Conservation (phyloP, 73 alveolate species). For the Paramecium sonneborni region DNA sequence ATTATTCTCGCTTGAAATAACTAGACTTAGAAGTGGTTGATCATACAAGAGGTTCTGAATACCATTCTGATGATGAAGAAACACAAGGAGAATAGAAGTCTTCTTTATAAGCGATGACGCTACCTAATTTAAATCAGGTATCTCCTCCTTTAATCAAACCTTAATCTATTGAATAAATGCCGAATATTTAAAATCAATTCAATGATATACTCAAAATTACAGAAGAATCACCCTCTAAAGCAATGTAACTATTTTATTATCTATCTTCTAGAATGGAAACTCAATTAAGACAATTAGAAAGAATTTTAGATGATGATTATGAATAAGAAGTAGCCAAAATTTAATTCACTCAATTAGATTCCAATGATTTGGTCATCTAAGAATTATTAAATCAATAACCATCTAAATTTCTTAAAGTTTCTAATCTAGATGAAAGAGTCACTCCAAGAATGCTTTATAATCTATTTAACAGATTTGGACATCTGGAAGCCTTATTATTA, state of each 20-base stretch:
- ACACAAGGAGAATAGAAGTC: neutral
- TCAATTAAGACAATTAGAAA: neutral
- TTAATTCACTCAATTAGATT: neutral
- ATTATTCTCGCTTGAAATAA: slow-evolving; percentile 13
- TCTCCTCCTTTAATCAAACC: neutral
- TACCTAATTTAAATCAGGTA: neutral
- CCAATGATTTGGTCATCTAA: neutral
- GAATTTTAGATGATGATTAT: slow-evolving; percentile 38
- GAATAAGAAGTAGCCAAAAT: slow-evolving; percentile 37
- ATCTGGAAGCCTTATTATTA: neutral
- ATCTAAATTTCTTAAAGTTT: neutral
- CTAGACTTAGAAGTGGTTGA: slow-evolving; percentile 46
- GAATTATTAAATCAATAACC: neutral
- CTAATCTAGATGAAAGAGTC: slow-evolving; percentile 32
- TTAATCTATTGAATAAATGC: neutral
- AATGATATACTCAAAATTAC: neutral
- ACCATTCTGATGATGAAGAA: neutral
- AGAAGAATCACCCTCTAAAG: neutral
- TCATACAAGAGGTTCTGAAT: slow-evolving; percentile 33
- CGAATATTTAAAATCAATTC: neutral
- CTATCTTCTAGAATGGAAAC: neutral
- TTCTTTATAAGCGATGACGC: neutral
- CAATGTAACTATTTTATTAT: neutral
- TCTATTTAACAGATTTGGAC: slow-evolving; percentile 48
- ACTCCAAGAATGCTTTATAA: slow-evolving; percentile 7